phyloP scores from a whole-genome alignment of 306 rosid genomes.

The Quercus robur region DNA sequence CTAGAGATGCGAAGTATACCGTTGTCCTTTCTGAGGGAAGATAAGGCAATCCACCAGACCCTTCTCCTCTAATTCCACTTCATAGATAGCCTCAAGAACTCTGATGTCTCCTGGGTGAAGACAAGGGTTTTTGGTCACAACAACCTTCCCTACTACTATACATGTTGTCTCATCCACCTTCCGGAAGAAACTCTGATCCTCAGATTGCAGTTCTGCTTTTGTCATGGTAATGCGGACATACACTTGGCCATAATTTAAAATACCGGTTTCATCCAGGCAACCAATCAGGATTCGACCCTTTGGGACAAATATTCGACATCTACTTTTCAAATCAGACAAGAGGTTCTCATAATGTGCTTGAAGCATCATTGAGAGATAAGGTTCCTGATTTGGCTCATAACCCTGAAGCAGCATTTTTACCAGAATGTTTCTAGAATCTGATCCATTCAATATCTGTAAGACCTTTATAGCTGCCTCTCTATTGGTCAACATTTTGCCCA shows the following conservation, averaged over 20 bases:
- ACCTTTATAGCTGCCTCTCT: conserved; percentile 61
- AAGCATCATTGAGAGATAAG: conserved; percentile 91
- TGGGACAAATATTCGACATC: conserved; percentile 76
- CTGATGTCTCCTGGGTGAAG: conserved; percentile 96
- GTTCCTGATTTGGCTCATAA: conserved; percentile 79
- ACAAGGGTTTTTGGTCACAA: conserved; percentile 89
- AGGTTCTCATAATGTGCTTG: conserved; percentile 60
- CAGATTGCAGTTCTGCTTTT: conserved; percentile 48
- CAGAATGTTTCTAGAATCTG: conserved; percentile 56
- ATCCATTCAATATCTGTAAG: conserved; percentile 60
- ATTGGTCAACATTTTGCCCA: conserved; percentile 62
- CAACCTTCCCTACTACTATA: conserved; percentile 66
- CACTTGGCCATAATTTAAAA: conserved; percentile 79
- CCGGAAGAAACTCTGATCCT: conserved; percentile 51
- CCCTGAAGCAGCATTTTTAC: conserved; percentile 74
- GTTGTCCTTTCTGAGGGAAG: conserved; percentile 82
- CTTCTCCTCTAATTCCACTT: conserved; percentile 58
- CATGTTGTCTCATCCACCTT: conserved; percentile 59
- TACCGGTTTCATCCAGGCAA: conserved; percentile 87
- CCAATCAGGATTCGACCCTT: conserved; percentile 79
- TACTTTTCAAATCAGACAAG: conserved; percentile 74
- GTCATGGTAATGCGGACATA: conserved; percentile 60
- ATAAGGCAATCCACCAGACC: conserved; percentile 77
- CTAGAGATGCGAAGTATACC: conserved; percentile 39
- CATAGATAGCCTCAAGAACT: conserved; percentile 81